Evolutionary conservation across 306 rosid genomes (phyloP), one percentile per base, ranked within the genome.

Genomic region (Heteromeles arbutifolia): DNA sequence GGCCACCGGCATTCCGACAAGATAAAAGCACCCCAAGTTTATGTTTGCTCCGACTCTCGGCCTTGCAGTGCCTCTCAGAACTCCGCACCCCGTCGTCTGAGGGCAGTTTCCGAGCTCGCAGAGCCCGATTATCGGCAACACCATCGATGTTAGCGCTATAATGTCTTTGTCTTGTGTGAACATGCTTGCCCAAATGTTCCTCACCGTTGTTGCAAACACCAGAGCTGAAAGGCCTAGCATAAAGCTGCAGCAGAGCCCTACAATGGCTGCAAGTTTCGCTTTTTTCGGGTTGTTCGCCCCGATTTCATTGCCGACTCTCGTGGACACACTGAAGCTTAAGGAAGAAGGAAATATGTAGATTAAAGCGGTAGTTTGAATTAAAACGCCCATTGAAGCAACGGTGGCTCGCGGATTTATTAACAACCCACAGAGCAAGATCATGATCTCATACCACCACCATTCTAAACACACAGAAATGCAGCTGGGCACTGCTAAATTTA

Each of bases 361-460:
- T 29, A 94, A 71, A 12, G 98, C 76, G 1, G 98, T 94, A 7
- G 96, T 92, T 75, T 94, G 98, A 77, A 94, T 94, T 28, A 94
- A 62, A 78, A 94, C 79, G 5, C 98, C 98, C 97, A 94, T 94
- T 18, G 98, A 94, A 34, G 97, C 97, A 14, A 94, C 97, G 2
- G 96, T 94, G 48, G 92, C 87, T 64, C 50, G 80, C 2, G 98
- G 96, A 56, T 87, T 88, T 2, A 80, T 0, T 13, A 94, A 39
- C 61, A 88, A 62, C 0, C 98, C 98, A 31, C 98, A 94, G 11
- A 94, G 82, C 62, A 94, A 26, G 29, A 88, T 94, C 98, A 94
- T 92, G 70, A 94, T 92, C 81, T 94, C 98, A 68, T 94, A 94
- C 98, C 98, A 94, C 98, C 98, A 94, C 98, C 98, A 94, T 78